Percentiles rank a stretch among this genome's conserved stretches.
Conservation (phyloP, 1,139 yeast genomes). For the Protomyces gravidus region DNA sequence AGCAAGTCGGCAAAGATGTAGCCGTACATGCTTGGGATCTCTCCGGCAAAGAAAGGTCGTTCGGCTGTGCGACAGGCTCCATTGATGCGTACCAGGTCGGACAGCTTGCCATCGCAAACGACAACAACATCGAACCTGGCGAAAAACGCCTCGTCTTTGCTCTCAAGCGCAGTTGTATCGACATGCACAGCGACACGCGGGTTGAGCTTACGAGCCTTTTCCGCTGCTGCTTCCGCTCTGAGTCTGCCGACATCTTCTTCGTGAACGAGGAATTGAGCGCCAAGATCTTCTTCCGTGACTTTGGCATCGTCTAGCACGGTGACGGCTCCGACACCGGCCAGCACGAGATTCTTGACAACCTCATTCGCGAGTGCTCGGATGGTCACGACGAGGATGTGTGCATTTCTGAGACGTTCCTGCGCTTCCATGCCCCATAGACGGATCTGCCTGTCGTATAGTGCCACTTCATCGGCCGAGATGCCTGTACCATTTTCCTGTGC, state of each 20-base stretch:
- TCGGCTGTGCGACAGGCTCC: constrained; percentile 51
- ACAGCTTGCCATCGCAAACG: constrained; percentile 59
- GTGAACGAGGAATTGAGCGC: constrained; percentile 73
- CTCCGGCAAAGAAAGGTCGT: constrained; percentile 66
- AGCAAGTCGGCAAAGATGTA: constrained; percentile 75
- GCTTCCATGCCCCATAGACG: constrained; percentile 96
- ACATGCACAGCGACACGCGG: constrained; percentile 58
- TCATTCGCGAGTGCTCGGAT: constrained; percentile 74
- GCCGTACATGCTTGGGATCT: constrained; percentile 77
- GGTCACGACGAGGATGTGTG: constrained; percentile 64
- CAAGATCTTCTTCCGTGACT: constrained; percentile 61
- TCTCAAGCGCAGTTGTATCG: constrained; percentile 43
- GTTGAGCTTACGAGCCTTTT: constrained; percentile 64
- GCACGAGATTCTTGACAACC: constrained; percentile 72
- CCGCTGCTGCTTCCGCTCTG: constrained; percentile 55
- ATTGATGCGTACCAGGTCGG: constrained; percentile 48
- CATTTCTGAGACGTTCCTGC: constrained; percentile 70
- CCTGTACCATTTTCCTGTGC: background rate
- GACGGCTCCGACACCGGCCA: constrained; percentile 81
- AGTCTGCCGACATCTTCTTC: constrained; percentile 44
- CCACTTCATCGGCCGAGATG: constrained; percentile 63
- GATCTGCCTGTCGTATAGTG: constrained; percentile 90
- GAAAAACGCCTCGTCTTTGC: constrained; percentile 47
- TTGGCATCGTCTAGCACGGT: constrained; percentile 60
- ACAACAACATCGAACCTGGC: constrained; percentile 65